These are phyloP conservation scores for Talaromyces pinophilus DNA, from an alignment of 2,329 filamentous ascomycete genomes.

Conservation along the genomic window DNA sequence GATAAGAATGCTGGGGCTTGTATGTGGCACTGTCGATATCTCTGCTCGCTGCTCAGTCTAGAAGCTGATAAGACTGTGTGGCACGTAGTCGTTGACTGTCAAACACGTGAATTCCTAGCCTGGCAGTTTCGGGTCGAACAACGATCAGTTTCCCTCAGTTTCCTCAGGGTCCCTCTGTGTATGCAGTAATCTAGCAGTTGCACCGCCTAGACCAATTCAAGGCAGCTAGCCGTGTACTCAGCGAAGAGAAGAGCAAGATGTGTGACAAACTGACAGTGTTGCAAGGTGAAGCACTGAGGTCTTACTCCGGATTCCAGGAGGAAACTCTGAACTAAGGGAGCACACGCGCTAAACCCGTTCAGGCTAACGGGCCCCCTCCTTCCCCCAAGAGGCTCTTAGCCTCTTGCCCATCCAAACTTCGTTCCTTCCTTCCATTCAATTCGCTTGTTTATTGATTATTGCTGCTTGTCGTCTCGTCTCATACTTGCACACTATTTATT, in stretches of 20 bases:
- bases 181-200: neutral
- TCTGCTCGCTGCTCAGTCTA: neutral
- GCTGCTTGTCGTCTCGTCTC: conserved; percentile 6
- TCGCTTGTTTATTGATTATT: conserved; percentile 6
- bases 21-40: neutral
- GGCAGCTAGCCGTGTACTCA: neutral
- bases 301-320: neutral
- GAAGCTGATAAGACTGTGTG: neutral
- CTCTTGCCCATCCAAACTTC: conserved; percentile 34
- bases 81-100: neutral
- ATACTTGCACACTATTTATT: neutral
- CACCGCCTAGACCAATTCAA: neutral
- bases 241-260: neutral
- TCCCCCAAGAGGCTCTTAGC: conserved; percentile 32
- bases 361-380: conserved; percentile 28
- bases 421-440: conserved; percentile 23
- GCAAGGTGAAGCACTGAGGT: neutral
- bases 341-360: conserved; percentile 19
- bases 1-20: conserved; percentile 1
- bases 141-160: neutral
- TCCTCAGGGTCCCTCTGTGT: neutral
- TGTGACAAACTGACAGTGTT: neutral
- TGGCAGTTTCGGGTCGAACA: neutral
- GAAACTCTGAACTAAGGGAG: neutral
- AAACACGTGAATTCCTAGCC: neutral